These are phyloP conservation scores for Miscanthus lutarioriparius DNA, from an alignment of 176 grass and related monocot species.

Conservation along the genomic window DNA sequence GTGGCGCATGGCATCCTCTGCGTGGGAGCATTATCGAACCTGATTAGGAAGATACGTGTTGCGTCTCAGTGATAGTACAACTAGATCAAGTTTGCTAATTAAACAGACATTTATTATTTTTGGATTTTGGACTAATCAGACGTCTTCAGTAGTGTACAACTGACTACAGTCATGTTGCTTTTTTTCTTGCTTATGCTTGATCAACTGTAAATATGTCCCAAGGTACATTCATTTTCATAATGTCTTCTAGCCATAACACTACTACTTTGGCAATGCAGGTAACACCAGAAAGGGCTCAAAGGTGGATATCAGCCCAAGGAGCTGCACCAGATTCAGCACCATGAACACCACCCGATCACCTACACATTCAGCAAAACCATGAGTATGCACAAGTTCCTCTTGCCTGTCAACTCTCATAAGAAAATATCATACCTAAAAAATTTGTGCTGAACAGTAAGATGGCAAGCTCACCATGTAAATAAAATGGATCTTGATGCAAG, in stretches of 20 bases:
- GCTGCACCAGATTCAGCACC: constrained; percentile 36
- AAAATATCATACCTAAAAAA: background rate
- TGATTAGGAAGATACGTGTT: too few relatives aligned
- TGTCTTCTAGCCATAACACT: background rate
- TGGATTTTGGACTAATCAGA: background rate
- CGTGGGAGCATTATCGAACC: too few relatives aligned
- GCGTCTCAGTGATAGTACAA: too few relatives aligned
- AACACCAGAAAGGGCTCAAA: constrained; percentile 50
- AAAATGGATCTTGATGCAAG: background rate
- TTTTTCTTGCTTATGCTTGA: background rate
- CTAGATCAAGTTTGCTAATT: too few relatives aligned
- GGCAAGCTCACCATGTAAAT: background rate
- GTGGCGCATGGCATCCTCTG: too few relatives aligned
- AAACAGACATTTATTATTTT: too few relatives aligned
- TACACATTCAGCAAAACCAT: background rate
- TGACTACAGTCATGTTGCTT: background rate
- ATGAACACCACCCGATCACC: constrained; percentile 53
- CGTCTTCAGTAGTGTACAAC: background rate
- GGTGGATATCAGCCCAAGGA: constrained; percentile 38
- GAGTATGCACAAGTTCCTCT: background rate
- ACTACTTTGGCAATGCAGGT: constrained; percentile 12
- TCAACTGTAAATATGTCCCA: background rate
- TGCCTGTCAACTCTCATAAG: background rate
- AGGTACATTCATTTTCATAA: background rate
- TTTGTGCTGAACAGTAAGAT: background rate